Percentiles rank a stretch among this genome's conserved stretches.
Conservation (phyloP, 2,329 filamentous ascomycete genomes). For the Penicillium italicum region DNA sequence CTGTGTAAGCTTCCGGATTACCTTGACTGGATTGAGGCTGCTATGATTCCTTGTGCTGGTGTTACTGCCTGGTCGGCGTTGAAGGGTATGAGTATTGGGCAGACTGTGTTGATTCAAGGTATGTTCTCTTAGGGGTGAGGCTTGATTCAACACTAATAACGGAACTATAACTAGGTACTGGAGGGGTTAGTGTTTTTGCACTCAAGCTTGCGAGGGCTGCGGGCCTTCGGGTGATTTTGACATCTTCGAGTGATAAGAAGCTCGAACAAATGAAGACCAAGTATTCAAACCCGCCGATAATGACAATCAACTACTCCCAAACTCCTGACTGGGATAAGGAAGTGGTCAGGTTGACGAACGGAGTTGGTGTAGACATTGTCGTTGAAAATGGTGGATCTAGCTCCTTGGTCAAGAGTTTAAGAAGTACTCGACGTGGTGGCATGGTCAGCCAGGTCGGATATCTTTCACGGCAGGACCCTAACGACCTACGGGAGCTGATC, state of each 20-base stretch:
- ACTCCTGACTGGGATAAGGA: constrained; percentile 33
- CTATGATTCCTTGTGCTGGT: constrained; percentile 45
- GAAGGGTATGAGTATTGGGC: constrained; percentile 39
- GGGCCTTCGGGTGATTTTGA: constrained; percentile 38
- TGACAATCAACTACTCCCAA: constrained; percentile 33
- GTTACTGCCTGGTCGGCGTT: constrained; percentile 47
- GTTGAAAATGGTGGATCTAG: constrained; percentile 41
- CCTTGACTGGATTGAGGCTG: constrained; percentile 37
- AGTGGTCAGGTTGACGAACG: constrained; percentile 32
- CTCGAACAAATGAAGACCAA: constrained; percentile 26
- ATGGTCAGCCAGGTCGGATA: constrained; percentile 44
- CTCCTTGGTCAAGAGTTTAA: constrained; percentile 41
- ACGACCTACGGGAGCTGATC: no score
- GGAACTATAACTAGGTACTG: constrained; percentile 34
- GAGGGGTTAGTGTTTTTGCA: constrained; percentile 37
- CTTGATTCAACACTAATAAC: not conserved
- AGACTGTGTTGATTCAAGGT: constrained; percentile 47
- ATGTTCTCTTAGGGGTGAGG: not conserved
- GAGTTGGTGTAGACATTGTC: constrained; percentile 37
- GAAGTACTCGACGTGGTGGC: constrained; percentile 42
- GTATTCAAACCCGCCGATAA: constrained; percentile 23
- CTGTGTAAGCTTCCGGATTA: constrained; percentile 38
- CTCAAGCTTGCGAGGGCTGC: constrained; percentile 34
- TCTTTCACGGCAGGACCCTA: no score
- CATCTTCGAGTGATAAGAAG: constrained; percentile 38